Evolutionary conservation across 73 alveolate genomes (phyloP), one percentile per base, ranked within the genome.

Genomic region (Durusdinium trenchii): DNA sequence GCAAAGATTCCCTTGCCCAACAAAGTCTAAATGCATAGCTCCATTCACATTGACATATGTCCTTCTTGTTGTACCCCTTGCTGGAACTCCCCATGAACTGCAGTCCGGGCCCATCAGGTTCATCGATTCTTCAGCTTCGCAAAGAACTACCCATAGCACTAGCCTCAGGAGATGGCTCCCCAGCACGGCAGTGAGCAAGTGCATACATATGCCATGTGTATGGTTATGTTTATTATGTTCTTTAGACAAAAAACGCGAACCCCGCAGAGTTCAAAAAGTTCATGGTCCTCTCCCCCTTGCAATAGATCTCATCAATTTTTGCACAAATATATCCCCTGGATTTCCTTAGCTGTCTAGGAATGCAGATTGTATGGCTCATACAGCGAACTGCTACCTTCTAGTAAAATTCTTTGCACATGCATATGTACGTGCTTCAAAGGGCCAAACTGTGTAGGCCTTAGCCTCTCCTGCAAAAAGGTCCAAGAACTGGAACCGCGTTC

Each of bases 21-120:
- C 95, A 38, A 36, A 38, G 7, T 10, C 40, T 0, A 36, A 46
- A 32, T n/a, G 60, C 45, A 57, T 35, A 4, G 50, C 61, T 0
- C 95, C 95, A 60, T 43, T 35, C 26, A 20, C 46, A 30, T 86
- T 86, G 38, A 86, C 30, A 20, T 23, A 61, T 45, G 30, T 57
- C 30, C 95, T 64, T 1, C 12, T 32, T 43, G 83, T 86, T 6
- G 95, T 86, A 0, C 95, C 95, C 4, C 95, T 28, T 4, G 54
- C 60, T 1, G 95, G 95, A 32, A 86, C 3, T 6, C 95, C 95
- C 95, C 95, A 86, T 16, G 83, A 60, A 6, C 62, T 3, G 82
- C 95, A 86, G 18, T 14, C 18, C 12, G 95, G 95, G 14, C 95
- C 95, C 81, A 86, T 54, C 61, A 86, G 36, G 61, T 57, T 86